These are phyloP conservation scores for Striga hermonthica DNA, from an alignment of 305 asterid species.

Conservation along the genomic window DNA sequence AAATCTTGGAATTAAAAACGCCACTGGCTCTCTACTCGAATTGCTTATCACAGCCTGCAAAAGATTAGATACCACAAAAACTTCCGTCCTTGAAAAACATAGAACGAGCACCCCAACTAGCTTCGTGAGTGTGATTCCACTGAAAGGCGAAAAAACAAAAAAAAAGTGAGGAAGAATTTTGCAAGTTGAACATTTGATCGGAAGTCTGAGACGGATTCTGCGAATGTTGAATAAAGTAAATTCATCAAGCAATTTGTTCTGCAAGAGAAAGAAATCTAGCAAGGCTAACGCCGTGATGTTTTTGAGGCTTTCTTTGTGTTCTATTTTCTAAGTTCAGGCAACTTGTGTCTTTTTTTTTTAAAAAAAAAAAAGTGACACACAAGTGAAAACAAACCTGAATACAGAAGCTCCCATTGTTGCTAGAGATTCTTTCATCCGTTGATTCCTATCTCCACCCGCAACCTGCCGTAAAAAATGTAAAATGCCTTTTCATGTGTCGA, in stretches of 20 bases:
- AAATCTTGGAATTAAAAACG: too few species aligned
- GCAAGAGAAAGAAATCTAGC: neutral
- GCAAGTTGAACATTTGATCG: slow-evolving; percentile 11
- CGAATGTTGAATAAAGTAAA: neutral
- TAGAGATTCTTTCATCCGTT: slow-evolving; percentile 88
- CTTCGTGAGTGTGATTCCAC: slow-evolving; percentile 98
- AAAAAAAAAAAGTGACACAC: neutral
- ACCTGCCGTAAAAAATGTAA: slow-evolving; percentile 46
- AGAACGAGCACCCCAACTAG: slow-evolving; percentile 93
- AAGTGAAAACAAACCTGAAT: slow-evolving; percentile 57
- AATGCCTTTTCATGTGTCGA: too few species aligned
- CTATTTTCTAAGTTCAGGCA: neutral
- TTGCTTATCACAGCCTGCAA: slow-evolving; percentile 1
- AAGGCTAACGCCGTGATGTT: too few species aligned
- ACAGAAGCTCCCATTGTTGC: slow-evolving; percentile 99
- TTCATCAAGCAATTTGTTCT: neutral
- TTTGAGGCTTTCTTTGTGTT: too few species aligned
- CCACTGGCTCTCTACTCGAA: slow-evolving; percentile 1
- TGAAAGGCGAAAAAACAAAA: slow-evolving; percentile 37
- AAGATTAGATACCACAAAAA: slow-evolving; percentile 68
- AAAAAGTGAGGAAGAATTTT: neutral
- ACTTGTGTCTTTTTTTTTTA: too few species aligned
- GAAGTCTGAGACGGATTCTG: neutral
- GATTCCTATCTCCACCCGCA: slow-evolving; percentile 85
- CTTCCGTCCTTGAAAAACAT: slow-evolving; percentile 86